phyloP scores from a whole-genome alignment of 2,329 filamentous ascomycete genomes.

The Ciborinia camelliae region DNA sequence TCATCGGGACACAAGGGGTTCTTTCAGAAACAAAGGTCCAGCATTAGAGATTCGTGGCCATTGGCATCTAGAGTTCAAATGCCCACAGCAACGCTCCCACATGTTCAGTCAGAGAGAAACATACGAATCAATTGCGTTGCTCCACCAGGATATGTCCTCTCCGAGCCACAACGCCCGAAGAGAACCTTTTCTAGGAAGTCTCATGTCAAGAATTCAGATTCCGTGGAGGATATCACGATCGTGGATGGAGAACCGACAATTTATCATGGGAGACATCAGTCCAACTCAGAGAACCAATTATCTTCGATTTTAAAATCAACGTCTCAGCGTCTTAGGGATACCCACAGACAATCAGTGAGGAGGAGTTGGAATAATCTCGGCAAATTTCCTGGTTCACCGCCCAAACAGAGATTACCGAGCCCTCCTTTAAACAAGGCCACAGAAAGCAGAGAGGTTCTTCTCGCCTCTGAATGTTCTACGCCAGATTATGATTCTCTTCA shows the following conservation, averaged over 20 bases:
- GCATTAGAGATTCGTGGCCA: slow-evolving; percentile 35
- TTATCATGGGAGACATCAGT: background rate
- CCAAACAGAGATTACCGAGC: slow-evolving; percentile 27
- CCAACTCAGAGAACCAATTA: slow-evolving; percentile 12
- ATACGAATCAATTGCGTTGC: slow-evolving; percentile 29
- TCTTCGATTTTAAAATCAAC: slow-evolving; percentile 19
- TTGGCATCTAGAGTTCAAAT: slow-evolving; percentile 25
- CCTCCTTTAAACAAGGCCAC: slow-evolving; percentile 23
- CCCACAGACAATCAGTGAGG: slow-evolving; percentile 2
- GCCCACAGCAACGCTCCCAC: slow-evolving; percentile 9
- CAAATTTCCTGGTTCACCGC: slow-evolving; percentile 22
- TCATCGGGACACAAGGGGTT: slow-evolving; percentile 20
- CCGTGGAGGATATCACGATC: slow-evolving; percentile 10
- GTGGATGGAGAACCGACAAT: slow-evolving; percentile 4
- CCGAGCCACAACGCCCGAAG: slow-evolving; percentile 24
- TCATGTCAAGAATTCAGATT: slow-evolving; percentile 11
- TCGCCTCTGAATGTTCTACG: slow-evolving; percentile 20
- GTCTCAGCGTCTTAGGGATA: slow-evolving; percentile 18
- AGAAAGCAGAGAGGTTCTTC: slow-evolving; percentile 28
- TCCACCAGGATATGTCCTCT: slow-evolving; percentile 31
- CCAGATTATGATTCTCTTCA: slow-evolving; percentile 26
- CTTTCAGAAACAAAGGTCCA: slow-evolving; percentile 26
- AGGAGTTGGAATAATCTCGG: slow-evolving; percentile 13
- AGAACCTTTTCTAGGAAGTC: slow-evolving; percentile 19
- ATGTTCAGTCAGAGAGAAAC: slow-evolving; percentile 24